Conservation (phyloP, 2,329 filamentous ascomycete species). For the Chaetoscypha palmicola region DNA sequence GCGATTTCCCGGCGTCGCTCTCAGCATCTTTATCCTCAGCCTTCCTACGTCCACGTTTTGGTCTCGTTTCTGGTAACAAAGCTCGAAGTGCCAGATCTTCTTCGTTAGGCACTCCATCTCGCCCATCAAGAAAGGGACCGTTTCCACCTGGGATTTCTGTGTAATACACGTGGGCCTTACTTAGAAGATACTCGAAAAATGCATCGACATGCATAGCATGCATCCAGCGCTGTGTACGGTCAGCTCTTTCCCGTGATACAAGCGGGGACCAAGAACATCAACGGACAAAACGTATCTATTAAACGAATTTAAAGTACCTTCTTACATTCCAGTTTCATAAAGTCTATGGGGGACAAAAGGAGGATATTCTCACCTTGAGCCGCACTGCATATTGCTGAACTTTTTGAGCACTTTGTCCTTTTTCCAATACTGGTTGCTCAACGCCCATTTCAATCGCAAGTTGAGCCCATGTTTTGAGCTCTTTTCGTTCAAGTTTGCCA, state of each 20-base stretch:
- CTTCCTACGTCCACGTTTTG: constrained; percentile 54
- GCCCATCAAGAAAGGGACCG: constrained; percentile 56
- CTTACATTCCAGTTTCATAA: too few relatives aligned
- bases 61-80: constrained; percentile 68
- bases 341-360: too few relatives aligned
- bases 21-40: constrained; percentile 50
- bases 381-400: constrained; percentile 92
- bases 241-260: constrained; percentile 12
- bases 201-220: constrained; percentile 92
- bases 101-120: constrained; percentile 77
- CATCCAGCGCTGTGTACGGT: constrained; percentile 70
- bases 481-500: constrained; percentile 67
- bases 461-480: constrained; percentile 91
- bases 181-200: constrained; percentile 85
- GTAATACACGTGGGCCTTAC: constrained; percentile 73
- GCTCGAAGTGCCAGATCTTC: constrained; percentile 85
- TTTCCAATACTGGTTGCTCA: constrained; percentile 71
- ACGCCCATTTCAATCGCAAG: constrained; percentile 82
- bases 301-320: too few relatives aligned
- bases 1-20: constrained; percentile 42
- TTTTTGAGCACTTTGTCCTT: constrained; percentile 85
- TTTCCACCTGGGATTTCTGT: constrained; percentile 61
- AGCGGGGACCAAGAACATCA: too few relatives aligned
- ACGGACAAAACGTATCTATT: too few relatives aligned
- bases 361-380: constrained; percentile 60